Percentiles rank a stretch among this genome's conserved stretches.
These are phyloP conservation scores for Trebouxia sp. DNA, from an alignment of 139 green algal species.

Conservation along the genomic window DNA sequence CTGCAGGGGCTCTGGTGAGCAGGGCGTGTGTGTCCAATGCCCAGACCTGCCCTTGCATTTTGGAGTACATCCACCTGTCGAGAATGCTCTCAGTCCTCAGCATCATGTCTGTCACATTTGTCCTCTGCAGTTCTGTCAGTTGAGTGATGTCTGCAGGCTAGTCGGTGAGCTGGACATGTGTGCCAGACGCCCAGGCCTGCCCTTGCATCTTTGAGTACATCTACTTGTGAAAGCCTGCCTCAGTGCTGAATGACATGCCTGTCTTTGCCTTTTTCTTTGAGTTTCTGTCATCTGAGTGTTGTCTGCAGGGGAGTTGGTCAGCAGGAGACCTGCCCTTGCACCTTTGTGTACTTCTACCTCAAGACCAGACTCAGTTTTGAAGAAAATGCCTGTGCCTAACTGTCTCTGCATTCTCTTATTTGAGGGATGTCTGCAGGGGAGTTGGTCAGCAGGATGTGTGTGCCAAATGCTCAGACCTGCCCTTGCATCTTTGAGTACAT, in stretches of 20 bases:
- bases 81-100: too few relatives aligned
- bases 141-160: too few relatives aligned
- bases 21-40: too few relatives aligned
- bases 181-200: constrained; percentile 48
- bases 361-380: constrained; percentile 88
- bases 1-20: too few relatives aligned
- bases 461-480: constrained; percentile 48
- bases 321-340: constrained; percentile 82
- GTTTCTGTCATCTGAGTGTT: too few relatives aligned
- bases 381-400: constrained; percentile 96
- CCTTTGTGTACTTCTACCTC: constrained; percentile 99
- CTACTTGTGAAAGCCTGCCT: constrained; percentile 93
- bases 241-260: constrained; percentile 91
- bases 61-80: too few relatives aligned
- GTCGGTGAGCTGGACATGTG: constrained; percentile 75
- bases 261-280: too few relatives aligned
- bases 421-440: constrained; percentile 67
- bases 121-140: too few relatives aligned
- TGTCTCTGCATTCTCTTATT: too few relatives aligned
- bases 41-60: too few relatives aligned
- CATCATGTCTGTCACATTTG: too few relatives aligned
- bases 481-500: constrained; percentile 99
- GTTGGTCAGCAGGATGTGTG: constrained; percentile 76
- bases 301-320: constrained; percentile 75
- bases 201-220: constrained; percentile 99